phyloP scores from a whole-genome alignment of 1,284 basidiomycete species.

The Chiua sp. region DNA sequence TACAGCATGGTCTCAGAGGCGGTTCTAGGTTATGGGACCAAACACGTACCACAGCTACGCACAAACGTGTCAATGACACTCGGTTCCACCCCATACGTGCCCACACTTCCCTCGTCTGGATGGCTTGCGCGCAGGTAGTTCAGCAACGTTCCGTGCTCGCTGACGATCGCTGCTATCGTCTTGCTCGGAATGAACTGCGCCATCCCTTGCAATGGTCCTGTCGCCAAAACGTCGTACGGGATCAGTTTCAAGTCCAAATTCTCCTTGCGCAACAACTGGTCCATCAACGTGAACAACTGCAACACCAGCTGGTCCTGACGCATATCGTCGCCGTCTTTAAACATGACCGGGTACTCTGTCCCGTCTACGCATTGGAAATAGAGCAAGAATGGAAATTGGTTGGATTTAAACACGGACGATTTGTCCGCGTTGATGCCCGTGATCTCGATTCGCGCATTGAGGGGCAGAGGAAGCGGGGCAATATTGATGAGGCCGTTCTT shows the following conservation, averaged over 20 bases:
- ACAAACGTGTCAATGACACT: constrained; percentile 96
- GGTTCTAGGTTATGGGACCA: constrained; percentile 1
- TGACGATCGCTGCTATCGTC: constrained; percentile 92
- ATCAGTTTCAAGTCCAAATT: constrained; percentile 94
- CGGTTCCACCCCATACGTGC: constrained; percentile 92
- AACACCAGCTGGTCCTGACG: constrained; percentile 98
- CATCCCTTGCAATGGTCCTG: constrained; percentile 94
- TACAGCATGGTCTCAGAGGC: constrained; percentile 13
- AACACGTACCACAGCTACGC: constrained; percentile 87
- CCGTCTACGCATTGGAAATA: constrained; percentile 86
- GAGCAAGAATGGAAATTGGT: constrained; percentile 90
- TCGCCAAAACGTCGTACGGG: constrained; percentile 95
- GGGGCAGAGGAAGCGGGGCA: constrained; percentile 83
- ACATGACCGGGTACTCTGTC: constrained; percentile 91
- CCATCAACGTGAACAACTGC: constrained; percentile 98
- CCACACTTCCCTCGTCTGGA: constrained; percentile 91
- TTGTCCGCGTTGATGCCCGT: constrained; percentile 90
- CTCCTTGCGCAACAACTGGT: constrained; percentile 91
- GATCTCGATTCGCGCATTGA: constrained; percentile 85
- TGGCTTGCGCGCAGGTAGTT: constrained; percentile 88
- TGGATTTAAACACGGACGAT: constrained; percentile 97
- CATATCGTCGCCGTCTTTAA: constrained; percentile 99
- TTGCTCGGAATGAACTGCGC: constrained; percentile 96
- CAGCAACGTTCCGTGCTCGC: constrained; percentile 90
- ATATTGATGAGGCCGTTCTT: constrained; percentile 83